Percentiles rank a stretch among this genome's conserved stretches.
Conservation (phyloP, 495 filamentous ascomycete genomes). For the Aspergillus haitiensis region DNA sequence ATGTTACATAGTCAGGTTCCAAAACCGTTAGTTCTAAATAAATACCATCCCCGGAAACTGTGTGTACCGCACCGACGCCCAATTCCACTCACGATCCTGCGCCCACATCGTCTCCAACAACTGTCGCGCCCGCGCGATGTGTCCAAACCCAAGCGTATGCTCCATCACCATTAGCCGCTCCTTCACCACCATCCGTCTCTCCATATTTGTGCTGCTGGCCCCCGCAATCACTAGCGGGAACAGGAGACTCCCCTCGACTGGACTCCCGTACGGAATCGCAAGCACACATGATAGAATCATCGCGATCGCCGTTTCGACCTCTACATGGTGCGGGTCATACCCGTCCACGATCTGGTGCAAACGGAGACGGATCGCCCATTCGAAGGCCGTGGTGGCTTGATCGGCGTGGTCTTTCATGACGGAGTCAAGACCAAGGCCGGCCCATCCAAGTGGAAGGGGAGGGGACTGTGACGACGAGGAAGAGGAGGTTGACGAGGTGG, state of each 20-base stretch:
- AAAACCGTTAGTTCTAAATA: slow-evolving; percentile 7
- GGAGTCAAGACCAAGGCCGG: too few relatives aligned
- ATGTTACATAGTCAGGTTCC: too few relatives aligned
- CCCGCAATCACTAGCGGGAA: slow-evolving; percentile 34
- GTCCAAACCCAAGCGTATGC: slow-evolving; percentile 31
- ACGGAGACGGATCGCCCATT: slow-evolving; percentile 34
- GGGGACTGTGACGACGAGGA: too few relatives aligned
- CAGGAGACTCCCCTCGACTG: slow-evolving; percentile 30
- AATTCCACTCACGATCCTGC: slow-evolving; percentile 22
- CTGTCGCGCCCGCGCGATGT: slow-evolving; percentile 30
- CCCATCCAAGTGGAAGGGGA: too few relatives aligned
- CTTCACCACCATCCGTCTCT: slow-evolving; percentile 32
- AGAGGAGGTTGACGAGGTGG: too few relatives aligned
- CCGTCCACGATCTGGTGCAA: slow-evolving; percentile 34
- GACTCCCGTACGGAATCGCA: slow-evolving; percentile 29
- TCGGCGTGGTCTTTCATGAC: slow-evolving; percentile 12
- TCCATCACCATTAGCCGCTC: slow-evolving; percentile 36
- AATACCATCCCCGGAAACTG: slow-evolving; percentile 34
- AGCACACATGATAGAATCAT: slow-evolving; percentile 25
- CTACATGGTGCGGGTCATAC: slow-evolving; percentile 24
- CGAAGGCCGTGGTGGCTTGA: slow-evolving; percentile 28
- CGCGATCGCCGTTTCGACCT: slow-evolving; percentile 23
- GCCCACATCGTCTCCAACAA: slow-evolving; percentile 29
- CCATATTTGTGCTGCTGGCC: slow-evolving; percentile 26
- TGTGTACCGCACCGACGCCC: slow-evolving; percentile 32